Evolutionary conservation across 305 asterid species (phyloP), one percentile per base, ranked within the genome.

Genomic region (Fraxinus ornus): DNA sequence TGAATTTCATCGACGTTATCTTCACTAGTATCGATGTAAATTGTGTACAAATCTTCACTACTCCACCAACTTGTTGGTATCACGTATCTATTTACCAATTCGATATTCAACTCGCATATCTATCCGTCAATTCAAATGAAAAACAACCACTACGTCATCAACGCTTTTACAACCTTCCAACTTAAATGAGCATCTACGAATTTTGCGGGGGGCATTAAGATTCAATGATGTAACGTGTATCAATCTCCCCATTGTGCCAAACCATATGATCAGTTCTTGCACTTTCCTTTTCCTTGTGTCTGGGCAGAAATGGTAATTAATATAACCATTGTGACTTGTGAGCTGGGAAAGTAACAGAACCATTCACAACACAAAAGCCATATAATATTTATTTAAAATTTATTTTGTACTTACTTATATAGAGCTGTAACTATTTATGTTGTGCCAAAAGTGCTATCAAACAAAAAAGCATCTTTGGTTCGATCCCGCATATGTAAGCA

Each of bases 401-500:
- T n/a, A 10, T 2, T 21, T 60, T 2, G 13, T 9, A 8, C 15
- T 4, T 60, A 21, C 28, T 60, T 60, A 7, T 62, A 21, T 62
- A 62, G 13, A 7, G 71, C 5, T 62, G 71, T 21, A 21, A 22
- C 72, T 22, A 22, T 3, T 62, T 22, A 8, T 22, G 70, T 60
- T 21, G 70, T 60, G 71, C 15, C 71, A 22, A 62, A 62, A 30
- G 47, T 17, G 44, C 72, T 19, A 22, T 17, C 72, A 79, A 33
- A 36, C 82, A 36, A 79, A 47, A 60, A 37, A 19, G 41, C 76
- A 79, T 62, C 82, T 79, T 79, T 79, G 74, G 82, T 24, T 33
- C 41, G 55, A 37, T 3, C 62, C 4, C 3, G 36, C 7, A 79
- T 10, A 22, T 64, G 75, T 36, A 24, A 64, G 24, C 73, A 76